Evolutionary conservation across 2,329 filamentous ascomycete species (phyloP).

Genomic region (Mycosphaerella arachidis): DNA sequence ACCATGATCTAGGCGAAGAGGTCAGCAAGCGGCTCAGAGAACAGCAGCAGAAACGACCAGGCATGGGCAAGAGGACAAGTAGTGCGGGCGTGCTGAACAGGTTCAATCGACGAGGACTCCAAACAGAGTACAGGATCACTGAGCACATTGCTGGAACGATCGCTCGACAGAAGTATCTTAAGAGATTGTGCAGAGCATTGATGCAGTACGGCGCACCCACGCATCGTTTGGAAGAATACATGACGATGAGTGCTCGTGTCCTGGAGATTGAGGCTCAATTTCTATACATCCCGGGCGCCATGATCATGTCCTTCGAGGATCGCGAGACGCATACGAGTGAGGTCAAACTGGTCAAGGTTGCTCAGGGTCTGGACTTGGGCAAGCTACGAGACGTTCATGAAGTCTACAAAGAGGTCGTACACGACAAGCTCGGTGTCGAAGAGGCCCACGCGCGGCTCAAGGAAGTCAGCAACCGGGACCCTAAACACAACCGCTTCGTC

Average conservation of each 20-base stretch:
- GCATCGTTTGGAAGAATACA: constrained; percentile 85
- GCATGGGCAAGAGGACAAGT: constrained; percentile 21
- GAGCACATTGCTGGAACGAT: constrained; percentile 65
- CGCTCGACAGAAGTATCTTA: constrained; percentile 73
- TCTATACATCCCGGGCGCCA: constrained; percentile 83
- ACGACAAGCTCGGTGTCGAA: constrained; percentile 68
- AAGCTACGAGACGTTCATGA: constrained; percentile 70
- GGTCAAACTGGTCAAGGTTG: constrained; percentile 66
- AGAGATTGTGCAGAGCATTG: constrained; percentile 76
- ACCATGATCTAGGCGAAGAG: constrained; percentile 38
- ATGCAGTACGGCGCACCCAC: constrained; percentile 91
- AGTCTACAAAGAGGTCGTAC: constrained; percentile 76
- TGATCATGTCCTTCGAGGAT: constrained; percentile 90
- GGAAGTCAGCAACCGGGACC: constrained; percentile 54
- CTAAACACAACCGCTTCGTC: constrained; percentile 48
- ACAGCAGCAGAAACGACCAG: constrained; percentile 35
- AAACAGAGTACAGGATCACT: constrained; percentile 55
- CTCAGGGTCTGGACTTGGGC: constrained; percentile 68
- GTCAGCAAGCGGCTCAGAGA: constrained; percentile 39
- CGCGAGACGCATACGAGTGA: constrained; percentile 69
- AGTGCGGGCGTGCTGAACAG: constrained; percentile 35
- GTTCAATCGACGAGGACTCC: constrained; percentile 35
- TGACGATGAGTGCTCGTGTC: constrained; percentile 84
- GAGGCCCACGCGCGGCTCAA: constrained; percentile 62
- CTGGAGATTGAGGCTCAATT: constrained; percentile 87